Percentiles rank a stretch among this genome's conserved stretches.
phyloP scores from a whole-genome alignment of 2,329 filamentous ascomycete genomes.

The Cephalotrichum gorgonifer region DNA sequence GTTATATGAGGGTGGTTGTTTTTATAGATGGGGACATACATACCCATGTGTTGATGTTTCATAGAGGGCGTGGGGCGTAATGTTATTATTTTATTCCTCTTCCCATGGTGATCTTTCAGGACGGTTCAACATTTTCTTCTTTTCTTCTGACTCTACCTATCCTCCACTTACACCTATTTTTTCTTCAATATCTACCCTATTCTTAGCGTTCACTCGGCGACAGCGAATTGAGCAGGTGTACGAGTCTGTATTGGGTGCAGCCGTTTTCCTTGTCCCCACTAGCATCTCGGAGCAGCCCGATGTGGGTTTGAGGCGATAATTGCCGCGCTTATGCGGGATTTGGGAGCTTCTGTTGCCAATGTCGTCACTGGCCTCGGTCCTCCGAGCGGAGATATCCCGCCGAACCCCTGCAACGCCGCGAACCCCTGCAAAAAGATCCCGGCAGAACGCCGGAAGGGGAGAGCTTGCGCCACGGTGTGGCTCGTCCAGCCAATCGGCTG shows the following conservation, averaged over 20 bases:
- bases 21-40: too few relatives aligned
- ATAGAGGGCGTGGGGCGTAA: too few relatives aligned
- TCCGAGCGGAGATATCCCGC: conserved; percentile 5
- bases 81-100: too few relatives aligned
- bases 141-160: too few relatives aligned
- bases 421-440: not conserved
- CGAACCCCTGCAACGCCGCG: not conserved
- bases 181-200: too few relatives aligned
- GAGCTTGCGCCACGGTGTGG: not conserved
- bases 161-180: too few relatives aligned
- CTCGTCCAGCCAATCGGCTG: not conserved
- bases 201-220: too few relatives aligned
- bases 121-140: too few relatives aligned
- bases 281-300: not conserved
- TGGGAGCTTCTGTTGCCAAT: not conserved
- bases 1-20: too few relatives aligned
- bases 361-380: not conserved
- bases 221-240: too few relatives aligned
- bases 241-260: not conserved
- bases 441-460: not conserved
- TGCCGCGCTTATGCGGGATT: conserved; percentile 1
- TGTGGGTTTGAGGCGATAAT: not conserved
- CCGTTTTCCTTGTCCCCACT: not conserved
- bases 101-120: too few relatives aligned
- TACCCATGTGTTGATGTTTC: too few relatives aligned